Base-by-base conservation (phyloP, 805 yeast species). In the Saccharomycopsis olivae region DNA sequence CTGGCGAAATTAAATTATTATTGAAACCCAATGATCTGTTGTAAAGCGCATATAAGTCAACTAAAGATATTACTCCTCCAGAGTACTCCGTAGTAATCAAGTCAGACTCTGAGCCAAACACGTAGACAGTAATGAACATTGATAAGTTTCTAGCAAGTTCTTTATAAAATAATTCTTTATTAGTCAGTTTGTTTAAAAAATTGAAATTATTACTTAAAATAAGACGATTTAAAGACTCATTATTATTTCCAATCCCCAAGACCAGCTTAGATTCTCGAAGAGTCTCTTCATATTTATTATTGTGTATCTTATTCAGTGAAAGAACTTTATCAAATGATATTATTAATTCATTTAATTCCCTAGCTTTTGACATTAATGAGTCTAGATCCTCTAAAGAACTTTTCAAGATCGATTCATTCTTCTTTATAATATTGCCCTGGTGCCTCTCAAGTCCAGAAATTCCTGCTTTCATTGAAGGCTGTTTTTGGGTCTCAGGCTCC, bases 301-400 rank as follows among this genome's bases (percentile, higher is more conserved):
- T 49, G 10, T 37, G 29, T 11, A 59, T 53, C n/a, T 47, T 49
- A 10, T 43, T 33, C 10, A 42, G 44, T 25, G 38, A 43, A 16
- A 44, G 47, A 20, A 58, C 34, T 29, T 49, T 43, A 6, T 60
- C 61, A 42, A 61, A 54, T 3, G 56, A 50, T 36, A 59, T 57
- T 17, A 70, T 78, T 21, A 87, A 56, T 28, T 64, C 59, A 17
- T 79, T 71, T 37, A 88, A 68, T 44, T 86, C 88, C 48, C 73
- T 73, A 2, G 88, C 94, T 49, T 82, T 72, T n/a, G 73, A 67
- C 78, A 84, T 78, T 38, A 87, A 62, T 33, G 78, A 77, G 46
- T 81, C 78, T 34, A 88, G 60, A 56, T 86, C 96, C 32, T 75
- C 78, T 29, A 88, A 59, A 0, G 96, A 86, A 32, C 69, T 69